These are phyloP conservation scores for Hemisphaericaspora subhashii DNA, from an alignment of 1,139 yeast genomes.

Conservation along the genomic window DNA sequence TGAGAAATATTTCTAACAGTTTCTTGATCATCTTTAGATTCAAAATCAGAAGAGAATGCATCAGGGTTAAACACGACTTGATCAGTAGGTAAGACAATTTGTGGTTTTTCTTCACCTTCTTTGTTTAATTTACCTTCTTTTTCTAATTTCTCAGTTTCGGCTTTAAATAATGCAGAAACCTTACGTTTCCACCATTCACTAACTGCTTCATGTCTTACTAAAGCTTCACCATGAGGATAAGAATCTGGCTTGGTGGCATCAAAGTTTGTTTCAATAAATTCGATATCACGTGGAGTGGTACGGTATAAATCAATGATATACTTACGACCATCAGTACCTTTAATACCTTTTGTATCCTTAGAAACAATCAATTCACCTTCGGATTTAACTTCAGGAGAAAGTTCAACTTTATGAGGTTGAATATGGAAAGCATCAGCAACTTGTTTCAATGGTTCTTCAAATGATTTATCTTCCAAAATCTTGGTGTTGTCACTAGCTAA, in stretches of 20 bases:
- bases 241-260: slow-evolving; percentile 40
- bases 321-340: slow-evolving; percentile 82
- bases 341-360: slow-evolving; percentile 79
- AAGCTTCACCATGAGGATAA: slow-evolving; percentile 81
- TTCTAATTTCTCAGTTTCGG: slow-evolving; percentile 49
- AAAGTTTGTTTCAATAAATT: slow-evolving; percentile 61
- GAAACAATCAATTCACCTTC: slow-evolving; percentile 61
- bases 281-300: slow-evolving; percentile 80
- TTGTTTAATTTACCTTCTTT: slow-evolving; percentile 42
- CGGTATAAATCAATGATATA: slow-evolving; percentile 84
- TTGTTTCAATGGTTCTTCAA: slow-evolving; percentile 54
- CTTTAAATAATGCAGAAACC: slow-evolving; percentile 54
- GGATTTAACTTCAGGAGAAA: slow-evolving; percentile 32
- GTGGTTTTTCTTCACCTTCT: slow-evolving; percentile 41
- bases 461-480: slow-evolving; percentile 49
- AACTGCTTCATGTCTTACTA: slow-evolving; percentile 83
- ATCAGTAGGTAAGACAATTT: slow-evolving; percentile 57
- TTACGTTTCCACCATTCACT: slow-evolving; percentile 86
- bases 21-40: slow-evolving; percentile 51
- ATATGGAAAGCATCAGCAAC: slow-evolving; percentile 78
- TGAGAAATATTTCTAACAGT: slow-evolving; percentile 68
- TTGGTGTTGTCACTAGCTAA: slow-evolving; percentile 59
- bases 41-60: slow-evolving; percentile 54
- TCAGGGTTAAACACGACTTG: slow-evolving; percentile 75
- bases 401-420: slow-evolving; percentile 60